Percentiles rank a stretch among this genome's conserved stretches.
Evolutionary conservation across 169 alveolate species (phyloP).

Genomic region (Plasmodium knowlesi): DNA sequence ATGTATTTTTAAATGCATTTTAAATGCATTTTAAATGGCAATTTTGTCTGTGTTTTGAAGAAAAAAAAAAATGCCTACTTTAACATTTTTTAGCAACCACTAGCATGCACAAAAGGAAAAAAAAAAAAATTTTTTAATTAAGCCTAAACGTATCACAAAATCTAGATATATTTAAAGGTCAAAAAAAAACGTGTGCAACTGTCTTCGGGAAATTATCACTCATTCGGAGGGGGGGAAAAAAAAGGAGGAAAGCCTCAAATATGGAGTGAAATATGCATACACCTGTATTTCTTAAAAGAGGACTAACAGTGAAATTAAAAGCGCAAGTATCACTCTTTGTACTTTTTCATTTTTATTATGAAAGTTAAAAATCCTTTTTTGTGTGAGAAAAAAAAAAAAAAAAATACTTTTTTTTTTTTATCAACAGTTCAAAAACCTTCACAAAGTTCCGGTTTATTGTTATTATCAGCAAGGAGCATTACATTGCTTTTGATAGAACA

Average conservation of each 20-base stretch:
- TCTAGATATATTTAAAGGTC: not conserved
- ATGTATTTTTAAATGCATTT: not conserved
- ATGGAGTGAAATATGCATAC: not conserved
- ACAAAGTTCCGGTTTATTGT: not conserved
- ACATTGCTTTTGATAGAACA: slow-evolving; percentile 15
- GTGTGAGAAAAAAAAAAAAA: slow-evolving; percentile 19
- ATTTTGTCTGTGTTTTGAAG: not conserved
- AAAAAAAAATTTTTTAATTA: not conserved
- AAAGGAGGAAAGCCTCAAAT: not conserved
- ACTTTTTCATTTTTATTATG: slow-evolving; percentile 19
- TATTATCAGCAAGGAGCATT: not conserved
- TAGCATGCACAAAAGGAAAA: not conserved
- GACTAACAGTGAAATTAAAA: not conserved
- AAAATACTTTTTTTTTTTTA: not conserved
- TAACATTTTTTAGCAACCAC: not conserved
- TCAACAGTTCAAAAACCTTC: not conserved
- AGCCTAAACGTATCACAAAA: not conserved
- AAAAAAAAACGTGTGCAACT: slow-evolving; percentile 7
- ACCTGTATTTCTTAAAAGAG: not conserved
- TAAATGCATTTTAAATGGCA: not conserved
- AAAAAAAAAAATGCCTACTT: not conserved
- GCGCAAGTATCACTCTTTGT: slow-evolving; percentile 1
- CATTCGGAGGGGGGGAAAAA: not conserved
- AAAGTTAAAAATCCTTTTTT: not conserved
- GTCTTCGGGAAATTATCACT: not conserved